A percentile compares a stretch with the other conserved stretches of the same genome.
Evolutionary conservation across 164 flowering plant genomes (phyloP).

Genomic region (Tetracentron sinense): DNA sequence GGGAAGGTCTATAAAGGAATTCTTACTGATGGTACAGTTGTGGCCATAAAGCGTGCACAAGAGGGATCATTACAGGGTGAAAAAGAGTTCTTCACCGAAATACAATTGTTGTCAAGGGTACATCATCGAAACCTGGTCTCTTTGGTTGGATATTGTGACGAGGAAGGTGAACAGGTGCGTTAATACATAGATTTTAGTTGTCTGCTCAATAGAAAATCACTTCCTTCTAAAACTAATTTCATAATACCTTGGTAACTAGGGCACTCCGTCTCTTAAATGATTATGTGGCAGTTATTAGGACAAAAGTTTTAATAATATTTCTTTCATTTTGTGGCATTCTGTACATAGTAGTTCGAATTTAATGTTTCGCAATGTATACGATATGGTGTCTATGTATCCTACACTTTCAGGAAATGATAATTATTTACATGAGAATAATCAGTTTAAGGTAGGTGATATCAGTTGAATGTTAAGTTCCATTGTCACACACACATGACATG

Average conservation of each 20-base stretch:
- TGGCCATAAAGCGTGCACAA: constrained; percentile 72
- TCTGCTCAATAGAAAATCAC: not conserved
- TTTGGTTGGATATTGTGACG: constrained; percentile 68
- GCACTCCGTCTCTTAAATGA: not conserved
- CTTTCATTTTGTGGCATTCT: not conserved
- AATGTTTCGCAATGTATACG: no score
- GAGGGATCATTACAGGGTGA: constrained; percentile 71
- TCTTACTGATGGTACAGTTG: constrained; percentile 51
- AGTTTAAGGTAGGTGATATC: no score
- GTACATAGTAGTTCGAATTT: not conserved
- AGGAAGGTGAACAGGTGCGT: constrained; percentile 72
- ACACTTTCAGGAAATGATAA: not conserved
- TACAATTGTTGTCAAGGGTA: constrained; percentile 55
- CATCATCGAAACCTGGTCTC: constrained; percentile 72
- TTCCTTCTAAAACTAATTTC: not conserved
- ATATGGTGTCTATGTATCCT: not conserved
- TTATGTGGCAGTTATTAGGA: not conserved
- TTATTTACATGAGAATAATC: not conserved
- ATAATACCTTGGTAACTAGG: not conserved
- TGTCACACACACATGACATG: no score
- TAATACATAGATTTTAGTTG: no score
- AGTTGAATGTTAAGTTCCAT: no score
- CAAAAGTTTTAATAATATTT: not conserved
- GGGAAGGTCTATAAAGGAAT: constrained; percentile 68
- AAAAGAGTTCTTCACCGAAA: constrained; percentile 68